Percentiles rank a stretch among this genome's conserved stretches.
Evolutionary conservation across 208 protist genomes (phyloP).

Genomic region (Acanthamoeba quina): DNA sequence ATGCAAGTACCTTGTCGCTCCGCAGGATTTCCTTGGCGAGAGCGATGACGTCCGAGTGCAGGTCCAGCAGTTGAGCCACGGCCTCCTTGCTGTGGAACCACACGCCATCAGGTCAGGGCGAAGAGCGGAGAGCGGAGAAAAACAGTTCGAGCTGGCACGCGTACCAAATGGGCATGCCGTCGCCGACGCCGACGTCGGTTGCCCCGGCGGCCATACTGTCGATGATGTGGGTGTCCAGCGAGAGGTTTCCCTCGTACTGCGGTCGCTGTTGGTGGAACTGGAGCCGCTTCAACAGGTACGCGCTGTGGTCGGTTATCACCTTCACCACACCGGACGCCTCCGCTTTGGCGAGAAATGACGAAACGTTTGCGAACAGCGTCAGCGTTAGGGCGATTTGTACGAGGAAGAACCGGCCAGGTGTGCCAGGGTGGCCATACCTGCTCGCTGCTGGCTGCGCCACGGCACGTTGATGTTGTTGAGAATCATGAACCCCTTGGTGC

Average conservation of each 20-base stretch:
- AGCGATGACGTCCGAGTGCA: conserved; percentile 12
- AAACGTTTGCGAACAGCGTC: no score
- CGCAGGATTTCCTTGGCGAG: neutral
- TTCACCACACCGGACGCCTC: neutral
- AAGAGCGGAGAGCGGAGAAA: no score
- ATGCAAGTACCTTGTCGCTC: neutral
- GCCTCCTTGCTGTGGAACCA: conserved; percentile 58
- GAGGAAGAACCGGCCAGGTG: neutral
- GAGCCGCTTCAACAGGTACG: conserved; percentile 33
- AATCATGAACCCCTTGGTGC: neutral
- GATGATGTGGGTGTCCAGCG: conserved; percentile 56
- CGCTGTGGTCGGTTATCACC: conserved; percentile 34
- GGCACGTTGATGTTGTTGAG: neutral
- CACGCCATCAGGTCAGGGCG: no score
- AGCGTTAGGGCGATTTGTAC: no score
- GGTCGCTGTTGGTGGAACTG: conserved; percentile 61
- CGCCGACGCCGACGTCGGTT: neutral
- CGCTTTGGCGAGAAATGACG: neutral
- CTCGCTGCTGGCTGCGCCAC: conserved; percentile 17
- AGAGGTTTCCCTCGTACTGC: conserved; percentile 73
- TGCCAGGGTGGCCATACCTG: neutral
- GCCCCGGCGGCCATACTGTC: neutral
- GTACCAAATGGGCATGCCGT: conserved; percentile 57
- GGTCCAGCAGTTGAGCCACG: conserved; percentile 50
- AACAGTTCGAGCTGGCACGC: no score